These are phyloP conservation scores for Phytopythium helicoides DNA, from an alignment of 352 stramenopile species.

Conservation along the genomic window DNA sequence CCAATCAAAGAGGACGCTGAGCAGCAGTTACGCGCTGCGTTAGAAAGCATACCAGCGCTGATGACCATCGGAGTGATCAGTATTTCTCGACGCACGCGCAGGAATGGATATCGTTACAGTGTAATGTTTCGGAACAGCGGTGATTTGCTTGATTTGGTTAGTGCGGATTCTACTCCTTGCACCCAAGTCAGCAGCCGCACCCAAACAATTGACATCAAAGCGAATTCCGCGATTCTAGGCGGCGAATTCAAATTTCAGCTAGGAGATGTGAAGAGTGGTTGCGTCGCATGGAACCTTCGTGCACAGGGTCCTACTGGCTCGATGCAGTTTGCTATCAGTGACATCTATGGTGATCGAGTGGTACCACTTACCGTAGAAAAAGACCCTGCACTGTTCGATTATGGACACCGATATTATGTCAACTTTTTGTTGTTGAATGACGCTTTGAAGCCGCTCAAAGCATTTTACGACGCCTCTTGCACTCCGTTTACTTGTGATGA, in stretches of 20 bases:
- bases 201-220: conserved; percentile 66
- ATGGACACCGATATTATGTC: conserved; percentile 45
- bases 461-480: conserved; percentile 26
- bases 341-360: conserved; percentile 29
- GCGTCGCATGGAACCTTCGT: conserved; percentile 45
- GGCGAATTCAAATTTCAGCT: conserved; percentile 42
- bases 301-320: conserved; percentile 29
- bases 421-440: conserved; percentile 41
- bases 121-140: conserved; percentile 51
- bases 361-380: conserved; percentile 43
- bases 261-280: conserved; percentile 32
- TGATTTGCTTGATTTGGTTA: conserved; percentile 50
- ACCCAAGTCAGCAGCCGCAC: conserved; percentile 27
- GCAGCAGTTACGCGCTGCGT: conserved; percentile 37
- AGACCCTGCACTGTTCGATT: conserved; percentile 32
- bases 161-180: conserved; percentile 34
- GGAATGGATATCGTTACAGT: conserved; percentile 52
- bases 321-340: conserved; percentile 34
- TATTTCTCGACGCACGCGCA: conserved; percentile 14
- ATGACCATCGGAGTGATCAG: conserved; percentile 54
- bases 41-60: conserved; percentile 38
- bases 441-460: conserved; percentile 25
- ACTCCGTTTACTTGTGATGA: conserved; percentile 48
- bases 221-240: conserved; percentile 34
- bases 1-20: conserved; percentile 34